Conservation (phyloP, 148 eudicot genomes). For the Vaccinium corymbosum region DNA sequence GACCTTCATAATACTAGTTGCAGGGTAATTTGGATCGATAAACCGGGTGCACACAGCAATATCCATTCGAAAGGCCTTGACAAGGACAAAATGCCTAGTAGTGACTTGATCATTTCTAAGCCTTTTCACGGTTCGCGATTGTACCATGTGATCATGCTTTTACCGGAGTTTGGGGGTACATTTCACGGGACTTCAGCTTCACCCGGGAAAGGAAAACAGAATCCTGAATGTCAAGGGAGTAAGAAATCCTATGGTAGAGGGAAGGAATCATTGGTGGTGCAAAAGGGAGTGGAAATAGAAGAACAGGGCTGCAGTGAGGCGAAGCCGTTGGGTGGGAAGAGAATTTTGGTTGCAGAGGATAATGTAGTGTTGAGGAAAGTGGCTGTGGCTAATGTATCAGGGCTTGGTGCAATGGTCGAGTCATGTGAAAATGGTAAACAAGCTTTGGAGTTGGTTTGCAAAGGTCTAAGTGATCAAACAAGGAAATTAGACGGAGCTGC, state of each 20-base stretch:
- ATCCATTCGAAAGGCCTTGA: conserved; percentile 38
- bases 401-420: conserved; percentile 39
- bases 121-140: conserved; percentile 85
- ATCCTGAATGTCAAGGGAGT: neutral
- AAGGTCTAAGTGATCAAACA: conserved; percentile 23
- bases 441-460: conserved; percentile 42
- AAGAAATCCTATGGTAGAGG: conserved; percentile 11
- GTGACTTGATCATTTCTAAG: conserved; percentile 51
- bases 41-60: conserved; percentile 30
- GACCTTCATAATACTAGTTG: conserved; percentile 30
- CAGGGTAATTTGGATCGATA: conserved; percentile 72
- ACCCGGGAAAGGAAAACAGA: conserved; percentile 8
- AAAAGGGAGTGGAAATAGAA: conserved; percentile 7
- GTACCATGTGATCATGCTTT: conserved; percentile 36
- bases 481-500: conserved; percentile 14
- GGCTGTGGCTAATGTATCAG: conserved; percentile 16
- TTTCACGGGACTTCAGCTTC: neutral
- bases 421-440: conserved; percentile 42
- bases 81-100: conserved; percentile 47
- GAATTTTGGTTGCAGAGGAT: conserved; percentile 50
- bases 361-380: conserved; percentile 21
- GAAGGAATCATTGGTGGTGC: neutral
- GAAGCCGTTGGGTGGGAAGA: conserved; percentile 42
- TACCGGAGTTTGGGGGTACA: conserved; percentile 73
- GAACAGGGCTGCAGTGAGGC: conserved; percentile 11